These are phyloP conservation scores for Oxyria digyna DNA, from an alignment of 148 eudicot species.

Conservation along the genomic window DNA sequence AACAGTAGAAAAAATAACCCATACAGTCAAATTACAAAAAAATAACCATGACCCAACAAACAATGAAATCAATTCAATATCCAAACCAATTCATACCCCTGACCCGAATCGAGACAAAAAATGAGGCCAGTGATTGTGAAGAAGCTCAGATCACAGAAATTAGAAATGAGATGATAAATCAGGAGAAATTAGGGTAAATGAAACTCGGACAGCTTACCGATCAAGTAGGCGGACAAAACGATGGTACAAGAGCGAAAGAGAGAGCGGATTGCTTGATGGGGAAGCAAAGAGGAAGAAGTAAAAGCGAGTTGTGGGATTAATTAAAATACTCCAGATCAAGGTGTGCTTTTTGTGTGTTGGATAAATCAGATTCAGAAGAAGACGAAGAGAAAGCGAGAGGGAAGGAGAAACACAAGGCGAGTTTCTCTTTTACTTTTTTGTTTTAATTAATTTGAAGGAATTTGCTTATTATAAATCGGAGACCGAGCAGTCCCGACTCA, in stretches of 20 bases:
- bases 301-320: not conserved
- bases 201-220: not conserved
- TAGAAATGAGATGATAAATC: not conserved
- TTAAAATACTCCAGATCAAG: not conserved
- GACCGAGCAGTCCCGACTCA: no score
- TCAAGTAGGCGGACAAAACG: slow-evolving; percentile 1
- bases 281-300: slow-evolving; percentile 1
- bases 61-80: not conserved
- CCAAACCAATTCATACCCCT: not conserved
- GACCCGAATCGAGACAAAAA: not conserved
- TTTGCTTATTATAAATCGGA: not conserved
- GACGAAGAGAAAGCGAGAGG: not conserved
- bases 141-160: not conserved
- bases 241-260: slow-evolving; percentile 3
- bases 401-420: not conserved
- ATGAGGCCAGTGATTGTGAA: not conserved
- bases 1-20: not conserved
- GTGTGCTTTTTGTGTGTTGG: not conserved
- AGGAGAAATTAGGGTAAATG: not conserved
- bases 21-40: not conserved
- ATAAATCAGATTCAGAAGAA: not conserved
- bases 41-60: slow-evolving; percentile 2
- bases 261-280: not conserved
- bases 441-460: not conserved
- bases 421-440: not conserved